Percentiles rank a stretch among this genome's conserved stretches.
phyloP scores from a whole-genome alignment of 2,329 filamentous ascomycete genomes.

The Cadophora gregata region DNA sequence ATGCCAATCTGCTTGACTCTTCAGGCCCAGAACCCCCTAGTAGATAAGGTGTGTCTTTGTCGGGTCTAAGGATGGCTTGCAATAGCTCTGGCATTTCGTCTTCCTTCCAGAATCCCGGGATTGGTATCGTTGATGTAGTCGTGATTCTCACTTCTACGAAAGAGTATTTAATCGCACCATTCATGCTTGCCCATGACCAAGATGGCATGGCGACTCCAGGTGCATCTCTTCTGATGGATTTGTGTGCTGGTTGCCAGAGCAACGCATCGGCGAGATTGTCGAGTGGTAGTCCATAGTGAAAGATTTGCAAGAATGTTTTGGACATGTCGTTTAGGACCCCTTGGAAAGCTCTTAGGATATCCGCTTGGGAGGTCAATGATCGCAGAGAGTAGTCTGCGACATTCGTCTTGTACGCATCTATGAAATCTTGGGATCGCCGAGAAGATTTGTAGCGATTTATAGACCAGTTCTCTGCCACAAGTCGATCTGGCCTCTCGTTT shows the following conservation, averaged over 20 bases:
- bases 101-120: conserved; percentile 18
- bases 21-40: background rate
- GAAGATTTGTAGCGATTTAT: background rate
- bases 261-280: conserved; percentile 12
- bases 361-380: conserved; percentile 14
- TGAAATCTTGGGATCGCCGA: background rate
- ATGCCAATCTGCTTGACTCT: conserved; percentile 3
- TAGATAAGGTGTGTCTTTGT: background rate
- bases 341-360: conserved; percentile 18
- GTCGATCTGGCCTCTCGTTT: conserved; percentile 2
- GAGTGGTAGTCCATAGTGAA: conserved; percentile 10
- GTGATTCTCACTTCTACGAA: conserved; percentile 13
- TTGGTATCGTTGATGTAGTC: background rate
- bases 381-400: conserved; percentile 18
- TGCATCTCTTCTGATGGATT: background rate
- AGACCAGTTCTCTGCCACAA: background rate
- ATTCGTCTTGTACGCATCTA: background rate
- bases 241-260: conserved; percentile 10
- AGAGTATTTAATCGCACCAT: conserved; percentile 19
- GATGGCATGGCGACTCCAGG: background rate
- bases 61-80: background rate
- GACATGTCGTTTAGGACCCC: conserved; percentile 17
- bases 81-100: conserved; percentile 12
- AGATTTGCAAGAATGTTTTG: conserved; percentile 4
- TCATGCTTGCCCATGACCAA: conserved; percentile 17